Evolutionary conservation across 352 stramenopile genomes (phyloP).

Genomic region (Phytopythium ostracodes): DNA sequence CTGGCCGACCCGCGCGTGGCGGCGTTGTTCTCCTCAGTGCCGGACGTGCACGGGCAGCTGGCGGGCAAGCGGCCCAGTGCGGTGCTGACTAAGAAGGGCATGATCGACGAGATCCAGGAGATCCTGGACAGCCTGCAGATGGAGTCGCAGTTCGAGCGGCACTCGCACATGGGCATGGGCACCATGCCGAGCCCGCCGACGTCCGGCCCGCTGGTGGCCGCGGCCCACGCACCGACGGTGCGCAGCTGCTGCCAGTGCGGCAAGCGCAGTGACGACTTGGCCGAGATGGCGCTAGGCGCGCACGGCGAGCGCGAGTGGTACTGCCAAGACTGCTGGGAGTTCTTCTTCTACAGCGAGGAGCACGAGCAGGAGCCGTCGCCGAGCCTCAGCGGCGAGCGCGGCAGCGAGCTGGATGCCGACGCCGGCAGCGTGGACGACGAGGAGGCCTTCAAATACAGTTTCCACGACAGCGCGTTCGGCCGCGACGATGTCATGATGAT

Average conservation of each 20-base stretch:
- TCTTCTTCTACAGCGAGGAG: slow-evolving; percentile 67
- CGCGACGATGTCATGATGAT: slow-evolving; percentile 35
- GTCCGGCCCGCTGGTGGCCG: slow-evolving; percentile 10
- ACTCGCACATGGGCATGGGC: slow-evolving; percentile 58
- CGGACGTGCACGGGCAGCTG: slow-evolving; percentile 49
- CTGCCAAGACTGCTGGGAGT: slow-evolving; percentile 74
- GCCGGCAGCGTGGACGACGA: slow-evolving; percentile 20
- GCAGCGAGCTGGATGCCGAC: slow-evolving; percentile 10
- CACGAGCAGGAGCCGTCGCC: slow-evolving; percentile 18
- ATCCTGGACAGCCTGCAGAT: slow-evolving; percentile 76
- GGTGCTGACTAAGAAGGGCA: slow-evolving; percentile 64
- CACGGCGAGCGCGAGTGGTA: slow-evolving; percentile 39
- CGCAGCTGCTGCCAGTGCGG: slow-evolving; percentile 50
- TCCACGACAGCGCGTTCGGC: slow-evolving; percentile 64
- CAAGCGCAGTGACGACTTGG: slow-evolving; percentile 39
- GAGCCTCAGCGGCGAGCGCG: slow-evolving; percentile 7
- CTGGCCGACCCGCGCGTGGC: slow-evolving; percentile 50
- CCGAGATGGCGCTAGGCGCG: slow-evolving; percentile 39
- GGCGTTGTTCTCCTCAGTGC: slow-evolving; percentile 36
- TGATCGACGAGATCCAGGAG: slow-evolving; percentile 79
- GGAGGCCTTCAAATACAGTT: slow-evolving; percentile 68
- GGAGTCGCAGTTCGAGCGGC: slow-evolving; percentile 73
- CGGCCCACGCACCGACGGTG: slow-evolving; percentile 15
- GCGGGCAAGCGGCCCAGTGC: slow-evolving; percentile 49
- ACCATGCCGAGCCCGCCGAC: slow-evolving; percentile 18